These are phyloP conservation scores for Podospora tetraspora DNA, from an alignment of 495 filamentous ascomycete species.

Conservation along the genomic window DNA sequence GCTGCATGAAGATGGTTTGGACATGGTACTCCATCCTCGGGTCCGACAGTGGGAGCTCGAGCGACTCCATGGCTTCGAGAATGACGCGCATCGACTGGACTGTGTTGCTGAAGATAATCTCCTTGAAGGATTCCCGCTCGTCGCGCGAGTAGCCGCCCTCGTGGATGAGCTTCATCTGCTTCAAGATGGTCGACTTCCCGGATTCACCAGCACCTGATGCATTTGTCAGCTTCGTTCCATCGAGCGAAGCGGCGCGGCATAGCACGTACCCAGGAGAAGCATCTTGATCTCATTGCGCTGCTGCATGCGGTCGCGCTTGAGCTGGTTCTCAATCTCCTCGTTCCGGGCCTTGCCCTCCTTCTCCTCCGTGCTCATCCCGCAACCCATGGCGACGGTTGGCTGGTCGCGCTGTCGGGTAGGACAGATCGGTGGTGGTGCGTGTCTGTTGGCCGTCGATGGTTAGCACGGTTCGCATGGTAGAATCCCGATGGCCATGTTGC, in stretches of 20 bases:
- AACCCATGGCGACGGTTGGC: slow-evolving; percentile 78
- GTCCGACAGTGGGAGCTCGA: slow-evolving; percentile 85
- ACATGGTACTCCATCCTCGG: slow-evolving; percentile 86
- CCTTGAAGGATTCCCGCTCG: slow-evolving; percentile 81
- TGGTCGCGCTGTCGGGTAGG: slow-evolving; percentile 13
- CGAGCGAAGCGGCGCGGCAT: background rate
- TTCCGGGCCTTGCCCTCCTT: slow-evolving; percentile 99
- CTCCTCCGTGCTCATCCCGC: slow-evolving; percentile 99
- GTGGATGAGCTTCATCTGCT: slow-evolving; percentile 96
- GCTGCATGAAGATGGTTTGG: slow-evolving; percentile 94
- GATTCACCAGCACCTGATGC: slow-evolving; percentile 92
- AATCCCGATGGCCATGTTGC: background rate
- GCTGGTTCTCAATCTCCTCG: slow-evolving; percentile 98
- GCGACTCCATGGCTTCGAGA: slow-evolving; percentile 90
- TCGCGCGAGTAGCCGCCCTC: slow-evolving; percentile 74
- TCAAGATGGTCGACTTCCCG: slow-evolving; percentile 97
- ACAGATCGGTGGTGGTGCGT: slow-evolving; percentile 6
- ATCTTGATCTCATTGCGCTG: slow-evolving; percentile 99
- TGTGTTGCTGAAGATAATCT: slow-evolving; percentile 98
- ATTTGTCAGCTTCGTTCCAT: slow-evolving; percentile 15
- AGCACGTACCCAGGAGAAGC: slow-evolving; percentile 82
- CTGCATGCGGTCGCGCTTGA: slow-evolving; percentile 92
- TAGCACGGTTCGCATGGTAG: background rate
- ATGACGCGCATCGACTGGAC: slow-evolving; percentile 96
- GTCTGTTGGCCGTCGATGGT: background rate